Evolutionary conservation across 2,329 filamentous ascomycete genomes (phyloP), one percentile per base, ranked within the genome.

Genomic region (Fusarium mundagurra): DNA sequence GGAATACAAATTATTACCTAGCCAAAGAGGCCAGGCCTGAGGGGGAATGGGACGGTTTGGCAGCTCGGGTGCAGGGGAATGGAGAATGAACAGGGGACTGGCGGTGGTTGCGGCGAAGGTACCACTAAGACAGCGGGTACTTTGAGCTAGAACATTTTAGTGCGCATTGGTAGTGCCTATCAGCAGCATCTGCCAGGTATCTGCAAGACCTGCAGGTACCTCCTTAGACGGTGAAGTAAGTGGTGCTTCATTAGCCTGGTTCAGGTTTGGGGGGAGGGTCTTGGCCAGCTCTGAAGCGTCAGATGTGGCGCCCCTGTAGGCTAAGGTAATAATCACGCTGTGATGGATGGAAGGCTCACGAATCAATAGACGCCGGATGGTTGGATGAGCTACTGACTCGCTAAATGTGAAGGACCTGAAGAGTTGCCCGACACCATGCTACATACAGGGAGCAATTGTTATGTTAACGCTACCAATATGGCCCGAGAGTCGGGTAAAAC

Each of bases 221-320:
- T 76, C 54, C 43, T 31, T n/a, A 55, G 64, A 74, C 63, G 64
- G 76, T 75, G 71, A 73, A 73, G 47, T 66, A 73, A 73, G 47
- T 66, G 66, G 61, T 64, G 63, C 50, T 57, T 64, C 48, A 55
- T 75, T 77, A 78, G 75, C 69, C 73, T 78, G 73, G 76, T 78
- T 78, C 76, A 78, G 75, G 76, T 78, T 73, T 36, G 31, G 75
- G 70, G 71, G 69, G 69, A 67, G 73, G 73, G 60, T 29, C 72
- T 75, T 76, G 76, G 70, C 67, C 67, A 68, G 48, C 60, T 65
- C 73, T 57, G 47, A 67, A 47, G 43, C 67, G 48, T 64, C 67
- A 73, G 72, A 75, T 73, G 75, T 48, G 33, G 31, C 45, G 31
- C 45, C 76, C 76, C 73, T 74, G 73, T 74, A 76, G 43, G 41